Base-by-base conservation (phyloP, 1,284 basidiomycete species). In the Puccinia novopanici region DNA sequence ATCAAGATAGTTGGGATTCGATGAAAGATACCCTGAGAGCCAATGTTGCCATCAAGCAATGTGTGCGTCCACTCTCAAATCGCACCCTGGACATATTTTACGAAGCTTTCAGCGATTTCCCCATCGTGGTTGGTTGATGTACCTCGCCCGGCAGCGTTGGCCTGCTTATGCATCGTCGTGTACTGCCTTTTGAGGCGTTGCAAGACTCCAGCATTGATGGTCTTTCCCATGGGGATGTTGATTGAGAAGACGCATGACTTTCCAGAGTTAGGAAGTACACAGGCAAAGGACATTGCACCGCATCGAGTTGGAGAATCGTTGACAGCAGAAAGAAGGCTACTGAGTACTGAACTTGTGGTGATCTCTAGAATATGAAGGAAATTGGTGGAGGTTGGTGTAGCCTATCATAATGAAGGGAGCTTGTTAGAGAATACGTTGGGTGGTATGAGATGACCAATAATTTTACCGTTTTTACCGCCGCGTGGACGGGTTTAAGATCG, bases 131-230 rank as follows among this genome's bases (percentile, higher is more conserved):
- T 34, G 15, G 50, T 40, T 12, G 65, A 70, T 61, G 45, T 30
- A 22, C 76, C 76, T 48, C 55, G 48, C 13, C 76, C 76, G 42
- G 67, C 76, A 57, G 67, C 65, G 30, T 78, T 78, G 22, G 76
- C 76, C 17, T 78, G 76, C 67, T 78, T 78, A 27, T 78, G 76
- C 55, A 78, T 70, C 27, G 76, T 78, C 6, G 76, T 78, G 30
- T 78, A 78, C 37, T 78, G 76, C 34, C 76, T 34, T 45, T 71
- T 78, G 24, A 78, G 76, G 4, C 76, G 76, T 30, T 78, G 76
- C 30, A 78, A 61, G 15, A 59, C 55, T 30, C 65, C 76, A 27
- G 71, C 48, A 24, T 78, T 78, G 67, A 78, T 54, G 3, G 76
- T 78, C 50, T 78, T 78, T 42, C 76, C 76, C 37, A 78, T 61